Conservation (phyloP, 2,329 filamentous ascomycete species). For the Lasiodiplodia sp. region DNA sequence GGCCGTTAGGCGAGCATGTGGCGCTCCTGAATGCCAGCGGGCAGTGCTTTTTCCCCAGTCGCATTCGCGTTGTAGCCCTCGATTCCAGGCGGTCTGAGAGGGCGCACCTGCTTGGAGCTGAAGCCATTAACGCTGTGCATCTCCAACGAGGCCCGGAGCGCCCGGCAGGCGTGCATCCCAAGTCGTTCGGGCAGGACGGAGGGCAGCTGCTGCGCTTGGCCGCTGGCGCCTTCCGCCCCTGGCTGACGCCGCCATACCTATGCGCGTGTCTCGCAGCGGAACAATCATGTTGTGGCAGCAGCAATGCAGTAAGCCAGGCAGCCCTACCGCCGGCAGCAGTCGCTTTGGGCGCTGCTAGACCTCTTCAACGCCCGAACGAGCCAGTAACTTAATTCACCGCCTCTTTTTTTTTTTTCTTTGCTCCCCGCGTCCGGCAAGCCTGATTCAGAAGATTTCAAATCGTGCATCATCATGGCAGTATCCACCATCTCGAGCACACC, state of each 20-base stretch:
- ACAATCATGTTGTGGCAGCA: constrained; percentile 22
- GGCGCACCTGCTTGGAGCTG: constrained; percentile 13
- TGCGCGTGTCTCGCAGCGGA: constrained; percentile 11
- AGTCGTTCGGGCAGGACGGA: background rate
- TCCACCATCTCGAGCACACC: constrained; percentile 18
- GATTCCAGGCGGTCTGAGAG: background rate
- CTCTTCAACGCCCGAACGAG: background rate
- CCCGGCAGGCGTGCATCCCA: background rate
- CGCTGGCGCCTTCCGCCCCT: background rate
- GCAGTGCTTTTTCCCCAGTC: constrained; percentile 14
- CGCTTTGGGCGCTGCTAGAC: background rate
- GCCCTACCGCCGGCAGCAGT: constrained; percentile 23
- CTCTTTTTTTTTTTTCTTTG: constrained; percentile 19
- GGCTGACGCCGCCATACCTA: background rate
- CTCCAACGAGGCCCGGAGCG: background rate
- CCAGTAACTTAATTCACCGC: constrained; percentile 10
- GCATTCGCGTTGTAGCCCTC: constrained; percentile 9
- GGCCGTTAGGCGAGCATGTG: background rate
- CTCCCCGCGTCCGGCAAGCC: constrained; percentile 21
- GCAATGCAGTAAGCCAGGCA: constrained; percentile 21
- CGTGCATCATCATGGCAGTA: constrained; percentile 27
- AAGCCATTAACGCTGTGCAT: background rate
- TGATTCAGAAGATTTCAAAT: constrained; percentile 27
- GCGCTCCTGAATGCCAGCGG: background rate
- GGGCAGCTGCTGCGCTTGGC: background rate